Evolutionary conservation across 495 filamentous ascomycete species (phyloP), one percentile per base, ranked within the genome.

Genomic region (Letharia columbiana): DNA sequence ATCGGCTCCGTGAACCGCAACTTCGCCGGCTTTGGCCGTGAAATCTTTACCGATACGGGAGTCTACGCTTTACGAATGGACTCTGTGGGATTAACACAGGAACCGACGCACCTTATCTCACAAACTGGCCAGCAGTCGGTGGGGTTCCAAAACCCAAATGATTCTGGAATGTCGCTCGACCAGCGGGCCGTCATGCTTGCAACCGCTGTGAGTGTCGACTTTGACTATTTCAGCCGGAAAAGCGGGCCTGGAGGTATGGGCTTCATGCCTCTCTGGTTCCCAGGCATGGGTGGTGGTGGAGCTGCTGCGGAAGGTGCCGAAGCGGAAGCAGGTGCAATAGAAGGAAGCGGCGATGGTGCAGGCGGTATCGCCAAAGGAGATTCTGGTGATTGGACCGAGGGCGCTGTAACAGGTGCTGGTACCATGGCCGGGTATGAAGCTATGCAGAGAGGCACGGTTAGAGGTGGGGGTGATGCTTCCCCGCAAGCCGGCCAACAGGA

Each of bases 131-230:
- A 70, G 66, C 65, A 68, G 42, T 47, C 67, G 17, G 13, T 20
- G 15, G 59, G 20, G 9, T 18, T 61, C 1, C 60, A 71, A 35
- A 67, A 77, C 23, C 60, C 44, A 6, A 65, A 68, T 12, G 57
- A 71, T 0, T 69, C 77, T 3, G 85, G 81, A 1, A 87, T 90
- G 86, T 87, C 85, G 28, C 79, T 90, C 10, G 87, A 89, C 69
- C 86, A 89, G 75, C 81, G 87, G 47, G 87, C 87, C 1, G 81
- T 89, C 35, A 89, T 89, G 86, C 77, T 90, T 41, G 87, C 87
- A 23, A 87, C 86, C 3, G 87, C 87, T 23, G 86, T 89, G 23
- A 87, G 81, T 59, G 77, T 89, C 61, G 87, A 89, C 72, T 90
- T 89, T 65, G 87, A 90, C 72, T 90, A 89, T 71, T 90, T 90